Base-by-base conservation (phyloP, 2,329 filamentous ascomycete species). In the Nakataea oryzae region DNA sequence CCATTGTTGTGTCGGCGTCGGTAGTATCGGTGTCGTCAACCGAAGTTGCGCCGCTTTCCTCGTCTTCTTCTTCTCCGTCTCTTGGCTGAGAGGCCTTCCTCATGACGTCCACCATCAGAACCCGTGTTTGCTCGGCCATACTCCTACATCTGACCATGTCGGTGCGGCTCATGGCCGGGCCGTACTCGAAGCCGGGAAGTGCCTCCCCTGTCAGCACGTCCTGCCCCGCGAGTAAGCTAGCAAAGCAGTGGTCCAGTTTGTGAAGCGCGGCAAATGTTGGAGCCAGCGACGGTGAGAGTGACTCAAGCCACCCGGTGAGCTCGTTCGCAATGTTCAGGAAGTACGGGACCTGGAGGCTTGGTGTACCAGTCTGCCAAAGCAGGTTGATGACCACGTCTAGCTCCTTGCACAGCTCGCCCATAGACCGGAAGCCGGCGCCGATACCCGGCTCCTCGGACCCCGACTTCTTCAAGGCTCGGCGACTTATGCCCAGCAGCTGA, bases 141-240 rank as follows among this genome's bases (percentile, higher is more conserved):
- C 90, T 90, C 70, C 90, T 88, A 66, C 93, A 88, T 54, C 93
- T 84, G 9, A 97, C 91, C 80, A 95, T 96, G 72, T 97, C 91
- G 0, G 90, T 93, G 24, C 75, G 78, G 1, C 86, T 91, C 78
- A 90, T 87, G 0, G 79, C 74, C 6, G 80, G 76, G 0, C 82
- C 82, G 8, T 77, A 79, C 65, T 86, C 83, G 65, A 93, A 91
- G 0, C 91, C 91, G 0, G 90, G 86, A 1, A 96, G 76, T 0
- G 77, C 69, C 54, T 87, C 83, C 0, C 83, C 81, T 0, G 87
- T 87, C 17, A 86, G 82, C 3, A 86, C 74, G 69, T 96, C 86
- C 63, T 81, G 75, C 3, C 89, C 89, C 28, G 79, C 76, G 1
- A 96, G 71, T 12, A 97, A 77, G 63, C 88, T 90, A 1, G 89